Evolutionary conservation across 192 early-diverging fungal genomes (phyloP), one percentile per base, ranked within the genome.

Genomic region (Backusella luteola): DNA sequence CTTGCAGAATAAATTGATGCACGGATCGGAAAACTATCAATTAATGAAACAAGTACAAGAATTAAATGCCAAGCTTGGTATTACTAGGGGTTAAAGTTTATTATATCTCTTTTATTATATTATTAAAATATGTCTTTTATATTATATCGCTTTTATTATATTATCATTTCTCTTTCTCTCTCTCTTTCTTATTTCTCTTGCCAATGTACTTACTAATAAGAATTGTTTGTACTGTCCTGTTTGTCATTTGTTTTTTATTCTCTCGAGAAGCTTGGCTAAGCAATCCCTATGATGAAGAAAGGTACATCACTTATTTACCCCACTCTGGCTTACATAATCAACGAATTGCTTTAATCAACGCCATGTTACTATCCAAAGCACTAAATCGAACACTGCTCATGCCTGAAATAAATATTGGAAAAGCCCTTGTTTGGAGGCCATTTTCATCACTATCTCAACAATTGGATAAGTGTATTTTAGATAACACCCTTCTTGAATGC

Each of bases 41-140:
- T 66, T 92, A 75, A 87, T 87, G 76, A 91, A 90, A 78, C 90
- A 92, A 79, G 83, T 91, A n/a, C 89, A 91, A 77, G 91, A 92
- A 75, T 79, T 91, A 56, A 89, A 89, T 59, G 89, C 88, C 36
- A 93, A 91, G 71, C 81, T 93, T 52, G 86, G 86, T 29, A 63
- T 63, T 21, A 59, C 56, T 26, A 59, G 56, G 56, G 26, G 56
- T 59, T 59, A 59, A 59, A 59, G 21, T 26, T 49, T 19, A 49
- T 49, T 49, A 49, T 49, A 17, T 38, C 38, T 38, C 2, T 19
- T 49, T 49, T 46, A 11, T n/a, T 26, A 59, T 12, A 59, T 26
- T 26, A 59, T 26, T 12, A 63, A 63, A 59, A 63, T 23, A 26
- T 12, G 11, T 23, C 53, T 12, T 14, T 59, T 12, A 59, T 59